phyloP scores from a whole-genome alignment of 805 yeast genomes.

The Saccharomycopsis fibuligera region DNA sequence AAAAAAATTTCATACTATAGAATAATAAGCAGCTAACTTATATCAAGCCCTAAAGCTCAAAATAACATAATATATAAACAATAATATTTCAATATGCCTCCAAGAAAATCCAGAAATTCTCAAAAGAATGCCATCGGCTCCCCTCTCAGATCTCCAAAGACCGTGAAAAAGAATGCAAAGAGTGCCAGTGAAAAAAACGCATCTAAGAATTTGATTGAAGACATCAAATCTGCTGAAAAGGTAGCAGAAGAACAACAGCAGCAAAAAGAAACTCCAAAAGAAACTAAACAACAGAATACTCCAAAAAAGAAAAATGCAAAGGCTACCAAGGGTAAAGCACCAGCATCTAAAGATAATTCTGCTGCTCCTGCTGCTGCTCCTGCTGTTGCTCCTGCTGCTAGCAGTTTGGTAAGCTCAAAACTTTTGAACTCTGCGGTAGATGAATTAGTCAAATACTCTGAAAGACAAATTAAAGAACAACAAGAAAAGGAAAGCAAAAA shows the following conservation, averaged over 20 bases:
- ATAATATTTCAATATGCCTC: constrained; percentile 11
- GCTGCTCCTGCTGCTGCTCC: neutral
- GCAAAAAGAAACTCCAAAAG: constrained; percentile 11
- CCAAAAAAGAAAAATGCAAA: constrained; percentile 18
- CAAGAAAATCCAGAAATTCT: constrained; percentile 9
- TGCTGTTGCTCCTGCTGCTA: neutral
- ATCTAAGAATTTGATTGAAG: neutral
- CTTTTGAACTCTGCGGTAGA: constrained; percentile 41
- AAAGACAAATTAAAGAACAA: constrained; percentile 29
- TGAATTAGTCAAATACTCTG: constrained; percentile 59
- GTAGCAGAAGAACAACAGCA: neutral
- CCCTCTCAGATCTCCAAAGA: constrained; percentile 15
- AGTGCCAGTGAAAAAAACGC: neutral
- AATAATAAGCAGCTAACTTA: too few species aligned
- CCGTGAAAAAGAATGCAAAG: neutral
- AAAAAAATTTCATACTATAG: neutral
- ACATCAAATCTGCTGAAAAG: neutral
- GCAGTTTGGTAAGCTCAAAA: neutral
- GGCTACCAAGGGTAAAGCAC: constrained; percentile 7
- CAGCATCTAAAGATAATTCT: neutral
- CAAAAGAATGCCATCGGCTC: constrained; percentile 3
- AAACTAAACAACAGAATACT: constrained; percentile 20
- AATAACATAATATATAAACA: too few species aligned
- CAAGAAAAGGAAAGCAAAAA: constrained; percentile 26
- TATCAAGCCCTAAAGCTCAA: too few species aligned